Percentiles rank a stretch among this genome's conserved stretches.
phyloP scores from a whole-genome alignment of 495 filamentous ascomycete genomes.

The Chaetomium tenue region DNA sequence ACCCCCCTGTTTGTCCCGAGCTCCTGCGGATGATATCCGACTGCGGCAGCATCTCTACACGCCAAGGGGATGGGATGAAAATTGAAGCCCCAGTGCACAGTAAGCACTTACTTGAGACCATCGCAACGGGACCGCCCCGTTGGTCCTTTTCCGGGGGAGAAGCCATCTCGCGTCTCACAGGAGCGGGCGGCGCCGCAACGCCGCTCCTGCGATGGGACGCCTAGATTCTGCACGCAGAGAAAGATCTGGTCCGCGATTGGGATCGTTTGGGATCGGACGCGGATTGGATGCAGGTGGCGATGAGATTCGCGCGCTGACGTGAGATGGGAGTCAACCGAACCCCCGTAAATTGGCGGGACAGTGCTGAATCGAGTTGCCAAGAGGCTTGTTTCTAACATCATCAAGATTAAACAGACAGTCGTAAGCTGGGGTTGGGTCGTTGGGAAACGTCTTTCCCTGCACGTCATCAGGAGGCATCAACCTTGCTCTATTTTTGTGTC shows the following conservation, averaged over 20 bases:
- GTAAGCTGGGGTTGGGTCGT: no score
- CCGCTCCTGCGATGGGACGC: neutral
- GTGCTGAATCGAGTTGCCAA: no score
- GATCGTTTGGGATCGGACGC: neutral
- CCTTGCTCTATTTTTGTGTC: constrained; percentile 8
- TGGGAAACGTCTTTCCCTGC: neutral
- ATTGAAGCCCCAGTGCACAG: no score
- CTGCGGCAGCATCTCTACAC: no score
- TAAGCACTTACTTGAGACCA: no score
- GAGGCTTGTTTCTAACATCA: no score
- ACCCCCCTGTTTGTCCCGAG: neutral
- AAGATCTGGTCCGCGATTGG: neutral
- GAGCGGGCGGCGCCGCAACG: neutral
- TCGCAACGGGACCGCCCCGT: neutral
- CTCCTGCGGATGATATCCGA: no score
- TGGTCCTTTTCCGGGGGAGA: neutral
- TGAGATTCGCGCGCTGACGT: neutral
- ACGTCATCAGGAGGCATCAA: neutral
- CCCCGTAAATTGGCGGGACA: no score
- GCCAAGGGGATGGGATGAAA: no score
- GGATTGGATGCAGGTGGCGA: neutral
- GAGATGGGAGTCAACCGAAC: neutral
- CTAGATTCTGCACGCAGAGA: neutral
- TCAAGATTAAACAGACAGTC: no score
- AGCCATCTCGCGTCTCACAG: neutral